Evolutionary conservation across 176 grass and related monocot species (phyloP).

Genomic region (Musa acuminata): DNA sequence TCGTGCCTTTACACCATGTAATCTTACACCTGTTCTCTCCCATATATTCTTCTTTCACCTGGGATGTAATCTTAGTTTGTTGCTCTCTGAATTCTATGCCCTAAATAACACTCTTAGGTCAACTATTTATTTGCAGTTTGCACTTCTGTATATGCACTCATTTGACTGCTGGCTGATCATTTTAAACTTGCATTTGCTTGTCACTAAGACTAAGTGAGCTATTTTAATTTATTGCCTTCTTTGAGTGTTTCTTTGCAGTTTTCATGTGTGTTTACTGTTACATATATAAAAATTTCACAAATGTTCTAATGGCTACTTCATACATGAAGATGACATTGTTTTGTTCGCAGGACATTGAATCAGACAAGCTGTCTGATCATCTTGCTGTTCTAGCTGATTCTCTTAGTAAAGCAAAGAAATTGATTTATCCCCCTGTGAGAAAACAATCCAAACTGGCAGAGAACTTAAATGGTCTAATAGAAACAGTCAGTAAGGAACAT

Average conservation of each 20-base stretch:
- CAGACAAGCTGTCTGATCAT: slow-evolving; percentile 61
- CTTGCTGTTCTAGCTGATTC: slow-evolving; percentile 56
- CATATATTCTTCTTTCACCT: too few species aligned
- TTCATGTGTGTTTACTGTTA: background rate
- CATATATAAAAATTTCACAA: background rate
- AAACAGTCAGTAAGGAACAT: slow-evolving; percentile 76
- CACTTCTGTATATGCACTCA: background rate
- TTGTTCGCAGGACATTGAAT: slow-evolving; percentile 59
- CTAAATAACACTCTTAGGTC: too few species aligned
- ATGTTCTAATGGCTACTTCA: too few species aligned
- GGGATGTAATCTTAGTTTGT: too few species aligned
- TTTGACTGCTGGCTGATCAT: background rate
- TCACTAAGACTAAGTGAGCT: too few species aligned
- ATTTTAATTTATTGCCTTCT: background rate
- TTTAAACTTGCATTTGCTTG: background rate
- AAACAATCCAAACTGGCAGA: slow-evolving; percentile 49
- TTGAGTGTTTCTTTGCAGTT: background rate
- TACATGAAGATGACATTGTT: background rate
- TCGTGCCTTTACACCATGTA: too few species aligned
- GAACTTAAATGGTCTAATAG: slow-evolving; percentile 32
- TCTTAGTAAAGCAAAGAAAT: slow-evolving; percentile 59
- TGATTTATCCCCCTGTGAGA: slow-evolving; percentile 47
- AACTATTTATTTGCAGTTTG: background rate
- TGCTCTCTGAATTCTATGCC: too few species aligned
- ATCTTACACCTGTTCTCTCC: too few species aligned